These are phyloP conservation scores for Dendrobium chrysotoxum DNA, from an alignment of 106 monocot species.

Conservation along the genomic window DNA sequence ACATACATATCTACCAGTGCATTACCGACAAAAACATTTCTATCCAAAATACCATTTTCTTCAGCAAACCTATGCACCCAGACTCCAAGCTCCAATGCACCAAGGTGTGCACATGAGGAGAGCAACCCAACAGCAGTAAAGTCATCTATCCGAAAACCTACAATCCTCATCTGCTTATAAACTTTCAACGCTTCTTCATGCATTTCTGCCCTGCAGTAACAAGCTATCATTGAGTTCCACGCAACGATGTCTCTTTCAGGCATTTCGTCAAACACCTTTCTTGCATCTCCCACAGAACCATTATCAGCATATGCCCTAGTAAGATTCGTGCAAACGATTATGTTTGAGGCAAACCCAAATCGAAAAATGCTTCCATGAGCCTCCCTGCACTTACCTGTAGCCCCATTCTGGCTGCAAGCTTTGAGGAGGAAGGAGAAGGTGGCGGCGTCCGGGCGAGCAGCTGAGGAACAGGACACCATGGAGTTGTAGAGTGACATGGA, in stretches of 20 bases:
- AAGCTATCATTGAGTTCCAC: constrained; percentile 38
- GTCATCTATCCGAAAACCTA: constrained; percentile 18
- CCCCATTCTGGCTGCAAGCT: constrained; percentile 9
- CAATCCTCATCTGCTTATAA: constrained; percentile 12
- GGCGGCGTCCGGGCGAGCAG: constrained; percentile 8
- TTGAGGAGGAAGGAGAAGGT: constrained; percentile 21
- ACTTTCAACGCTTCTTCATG: constrained; percentile 21
- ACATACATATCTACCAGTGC: constrained; percentile 40
- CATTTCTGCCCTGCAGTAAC: constrained; percentile 16
- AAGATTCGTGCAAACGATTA: constrained; percentile 28
- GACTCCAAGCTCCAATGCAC: constrained; percentile 21
- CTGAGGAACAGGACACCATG: constrained; percentile 6
- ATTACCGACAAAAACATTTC: constrained; percentile 32
- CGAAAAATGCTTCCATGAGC: constrained; percentile 24
- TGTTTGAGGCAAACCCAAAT: constrained; percentile 13
- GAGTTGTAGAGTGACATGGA: constrained; percentile 17
- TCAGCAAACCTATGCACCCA: constrained; percentile 17
- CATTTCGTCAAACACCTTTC: constrained; percentile 41
- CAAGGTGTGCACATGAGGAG: constrained; percentile 29
- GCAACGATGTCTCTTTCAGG: constrained; percentile 19
- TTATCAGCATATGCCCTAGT: constrained; percentile 14
- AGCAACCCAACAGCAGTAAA: constrained; percentile 31
- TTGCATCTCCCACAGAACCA: constrained; percentile 10
- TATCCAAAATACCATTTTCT: constrained; percentile 14
- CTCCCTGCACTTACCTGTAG: constrained; percentile 21